phyloP scores from a whole-genome alignment of 2,329 filamentous ascomycete genomes.

The Pestalotiopsis sp. region DNA sequence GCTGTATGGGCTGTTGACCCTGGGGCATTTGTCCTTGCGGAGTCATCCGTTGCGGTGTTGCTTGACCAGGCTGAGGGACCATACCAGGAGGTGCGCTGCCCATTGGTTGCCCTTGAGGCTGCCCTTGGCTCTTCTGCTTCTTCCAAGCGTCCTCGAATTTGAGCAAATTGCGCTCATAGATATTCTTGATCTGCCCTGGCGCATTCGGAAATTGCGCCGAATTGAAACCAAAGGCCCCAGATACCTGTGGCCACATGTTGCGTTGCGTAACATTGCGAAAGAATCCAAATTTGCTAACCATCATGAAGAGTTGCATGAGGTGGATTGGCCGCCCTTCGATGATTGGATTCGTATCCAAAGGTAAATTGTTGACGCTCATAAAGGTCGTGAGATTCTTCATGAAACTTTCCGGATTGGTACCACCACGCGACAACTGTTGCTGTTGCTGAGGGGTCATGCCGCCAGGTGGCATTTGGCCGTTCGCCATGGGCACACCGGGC shows the following conservation, averaged over 20 bases:
- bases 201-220: slow-evolving; percentile 68
- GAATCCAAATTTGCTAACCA: slow-evolving; percentile 76
- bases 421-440: slow-evolving; percentile 39
- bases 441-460: slow-evolving; percentile 49
- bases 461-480: slow-evolving; percentile 57
- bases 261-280: slow-evolving; percentile 72
- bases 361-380: slow-evolving; percentile 74
- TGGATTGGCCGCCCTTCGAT: slow-evolving; percentile 76
- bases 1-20: slow-evolving; percentile 33
- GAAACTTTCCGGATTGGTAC: slow-evolving; percentile 67
- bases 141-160: slow-evolving; percentile 76
- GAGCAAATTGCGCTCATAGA: slow-evolving; percentile 76
- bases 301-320: slow-evolving; percentile 76
- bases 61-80: slow-evolving; percentile 32
- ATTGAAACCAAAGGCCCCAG: slow-evolving; percentile 64
- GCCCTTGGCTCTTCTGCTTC: slow-evolving; percentile 56
- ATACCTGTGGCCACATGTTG: slow-evolving; percentile 76
- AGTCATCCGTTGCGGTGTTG: slow-evolving; percentile 49
- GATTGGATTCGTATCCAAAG: slow-evolving; percentile 74
- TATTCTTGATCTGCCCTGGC: slow-evolving; percentile 68
- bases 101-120: slow-evolving; percentile 52
- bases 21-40: slow-evolving; percentile 41
- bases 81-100: slow-evolving; percentile 36
- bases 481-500: slow-evolving; percentile 54
- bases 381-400: slow-evolving; percentile 78